phyloP scores from a whole-genome alignment of 2,329 filamentous ascomycete genomes.

The Sclerotinia minor region DNA sequence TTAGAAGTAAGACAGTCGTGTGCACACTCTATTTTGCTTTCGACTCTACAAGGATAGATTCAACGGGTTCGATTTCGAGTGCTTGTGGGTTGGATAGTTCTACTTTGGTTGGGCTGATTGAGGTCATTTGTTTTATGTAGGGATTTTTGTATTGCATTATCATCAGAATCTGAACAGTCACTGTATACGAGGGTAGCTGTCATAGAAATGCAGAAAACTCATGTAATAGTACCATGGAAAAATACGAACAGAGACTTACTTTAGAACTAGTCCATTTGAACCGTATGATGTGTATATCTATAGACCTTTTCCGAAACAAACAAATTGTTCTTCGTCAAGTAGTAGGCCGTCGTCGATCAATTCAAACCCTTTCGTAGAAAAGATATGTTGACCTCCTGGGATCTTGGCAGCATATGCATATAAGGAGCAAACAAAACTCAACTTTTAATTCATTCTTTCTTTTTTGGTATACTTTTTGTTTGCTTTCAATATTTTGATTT shows the following conservation, averaged over 20 bases:
- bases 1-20: not conserved
- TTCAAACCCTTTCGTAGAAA: conserved; percentile 2
- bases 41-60: not conserved
- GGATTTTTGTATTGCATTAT: not conserved
- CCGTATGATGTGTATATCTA: not conserved
- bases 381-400: too few relatives aligned
- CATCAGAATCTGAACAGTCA: not conserved
- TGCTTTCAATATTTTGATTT: too few relatives aligned
- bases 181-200: not conserved
- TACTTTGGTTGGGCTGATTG: not conserved
- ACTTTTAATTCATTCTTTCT: too few relatives aligned
- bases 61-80: not conserved
- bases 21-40: not conserved
- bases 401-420: too few relatives aligned
- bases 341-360: not conserved
- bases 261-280: not conserved
- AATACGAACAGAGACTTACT: not conserved
- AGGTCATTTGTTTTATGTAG: not conserved
- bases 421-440: too few relatives aligned
- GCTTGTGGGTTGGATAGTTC: not conserved
- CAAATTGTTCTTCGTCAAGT: conserved; percentile 28
- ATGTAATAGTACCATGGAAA: too few relatives aligned
- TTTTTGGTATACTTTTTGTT: too few relatives aligned
- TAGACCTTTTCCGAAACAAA: conserved; percentile 24
- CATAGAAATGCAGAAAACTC: not conserved